Evolutionary conservation across 768 basidiomycete species (phyloP), one percentile per base, ranked within the genome.

Genomic region (Lactifluus echinatus): DNA sequence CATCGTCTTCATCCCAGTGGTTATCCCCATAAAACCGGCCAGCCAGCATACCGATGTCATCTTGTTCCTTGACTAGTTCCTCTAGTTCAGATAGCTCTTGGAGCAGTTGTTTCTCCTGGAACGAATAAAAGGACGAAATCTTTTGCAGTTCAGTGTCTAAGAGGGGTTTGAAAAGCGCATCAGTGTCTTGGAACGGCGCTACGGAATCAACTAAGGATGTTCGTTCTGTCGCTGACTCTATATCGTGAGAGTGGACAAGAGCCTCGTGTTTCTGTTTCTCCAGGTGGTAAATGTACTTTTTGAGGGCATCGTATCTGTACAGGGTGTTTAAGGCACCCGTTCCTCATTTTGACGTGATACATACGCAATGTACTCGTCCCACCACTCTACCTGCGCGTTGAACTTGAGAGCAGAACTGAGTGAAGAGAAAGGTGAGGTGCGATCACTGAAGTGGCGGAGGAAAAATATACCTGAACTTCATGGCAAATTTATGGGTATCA

Each of bases 311-410:
- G 67, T 94, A 94, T n/a, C 89, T 91, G 62, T 53, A 12, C 50
- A 31, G 42, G 12, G 45, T 23, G 11, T 40, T 19, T 6, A 17
- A 46, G 43, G 40, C 26, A 24, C n/a, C 48, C 15, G 6, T 23
- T n/a, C 36, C 29, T 8, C n/a, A 19, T 10, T 42, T 21, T 28
- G 24, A n/a, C n/a, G 29, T 44, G 44, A 36, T 15, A 79, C 87
- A 60, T 65, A 92, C 84, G 86, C 81, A 44, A 94, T 89, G 68
- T 94, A 94, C 49, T 92, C 85, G 60, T 91, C 88, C 85, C 87
- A 89, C 91, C 91, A 93, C 50, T 94, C 91, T 0, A 90, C 76
- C 24, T 93, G 87, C 2, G 90, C 88, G 64, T 94, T 94, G 72
- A 93, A 93, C 69, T 91, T 89, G 66, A 93, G 79, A 8, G 89